Conservation (phyloP, 164 flowering plant genomes). For the Magnolia changhungtana region DNA sequence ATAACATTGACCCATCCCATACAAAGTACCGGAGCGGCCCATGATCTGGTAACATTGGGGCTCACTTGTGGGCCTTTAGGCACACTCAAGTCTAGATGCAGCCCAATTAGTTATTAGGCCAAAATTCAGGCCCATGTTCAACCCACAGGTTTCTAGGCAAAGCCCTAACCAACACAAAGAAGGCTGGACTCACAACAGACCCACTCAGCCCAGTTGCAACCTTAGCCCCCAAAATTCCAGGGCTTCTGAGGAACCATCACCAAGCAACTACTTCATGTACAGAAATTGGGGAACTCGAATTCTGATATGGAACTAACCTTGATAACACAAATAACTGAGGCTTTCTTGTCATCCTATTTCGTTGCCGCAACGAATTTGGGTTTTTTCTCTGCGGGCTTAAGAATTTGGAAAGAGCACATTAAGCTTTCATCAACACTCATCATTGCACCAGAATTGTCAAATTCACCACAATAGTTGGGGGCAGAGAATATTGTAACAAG, state of each 20-base stretch:
- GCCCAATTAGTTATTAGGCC: not conserved
- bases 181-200: not conserved
- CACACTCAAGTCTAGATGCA: not conserved
- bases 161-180: not conserved
- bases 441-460: constrained; percentile 91
- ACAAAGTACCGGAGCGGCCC: not conserved
- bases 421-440: constrained; percentile 87
- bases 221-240: not conserved
- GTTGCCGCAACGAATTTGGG: constrained; percentile 40
- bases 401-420: constrained; percentile 86
- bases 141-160: not conserved
- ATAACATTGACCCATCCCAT: not conserved
- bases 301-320: constrained; percentile 25
- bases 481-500: constrained; percentile 87
- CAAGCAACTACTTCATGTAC: not conserved
- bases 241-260: not conserved
- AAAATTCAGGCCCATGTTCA: not conserved
- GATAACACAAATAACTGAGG: constrained; percentile 9
- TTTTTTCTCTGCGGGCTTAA: constrained; percentile 69
- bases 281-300: too few relatives aligned
- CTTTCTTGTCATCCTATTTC: constrained; percentile 16
- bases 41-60: not conserved
- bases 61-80: not conserved
- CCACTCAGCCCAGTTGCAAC: not conserved
- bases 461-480: constrained; percentile 88